These are phyloP conservation scores for Pythium vanterpoolii DNA, from an alignment of 352 stramenopile genomes.

Conservation along the genomic window DNA sequence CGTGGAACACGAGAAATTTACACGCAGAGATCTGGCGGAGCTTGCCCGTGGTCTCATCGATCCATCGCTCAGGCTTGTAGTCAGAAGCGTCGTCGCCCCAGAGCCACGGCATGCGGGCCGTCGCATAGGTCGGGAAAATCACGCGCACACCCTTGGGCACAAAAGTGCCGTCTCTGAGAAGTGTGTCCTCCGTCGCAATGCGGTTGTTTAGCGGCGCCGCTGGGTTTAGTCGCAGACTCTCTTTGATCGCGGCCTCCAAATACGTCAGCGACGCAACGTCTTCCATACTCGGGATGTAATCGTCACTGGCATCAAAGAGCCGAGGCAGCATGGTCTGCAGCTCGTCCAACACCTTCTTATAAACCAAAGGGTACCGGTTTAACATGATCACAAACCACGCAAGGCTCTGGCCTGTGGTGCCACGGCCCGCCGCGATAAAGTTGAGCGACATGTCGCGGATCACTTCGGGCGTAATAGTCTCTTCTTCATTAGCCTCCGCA, in stretches of 20 bases:
- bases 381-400: slow-evolving; percentile 79
- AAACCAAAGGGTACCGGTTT: slow-evolving; percentile 46
- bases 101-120: slow-evolving; percentile 46
- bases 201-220: slow-evolving; percentile 55
- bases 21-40: slow-evolving; percentile 45
- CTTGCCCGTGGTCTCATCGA: slow-evolving; percentile 40
- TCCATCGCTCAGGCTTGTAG: slow-evolving; percentile 70
- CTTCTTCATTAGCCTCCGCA: slow-evolving; percentile 4
- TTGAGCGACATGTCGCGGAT: slow-evolving; percentile 72
- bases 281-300: slow-evolving; percentile 34
- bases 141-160: slow-evolving; percentile 54
- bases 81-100: slow-evolving; percentile 61
- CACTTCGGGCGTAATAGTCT: slow-evolving; percentile 21
- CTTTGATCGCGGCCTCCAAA: slow-evolving; percentile 52
- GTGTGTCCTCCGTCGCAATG: slow-evolving; percentile 45
- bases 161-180: slow-evolving; percentile 63
- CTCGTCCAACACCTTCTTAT: slow-evolving; percentile 28
- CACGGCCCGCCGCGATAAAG: slow-evolving; percentile 74
- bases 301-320: slow-evolving; percentile 5
- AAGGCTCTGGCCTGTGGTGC: slow-evolving; percentile 73
- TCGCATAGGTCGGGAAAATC: slow-evolving; percentile 59
- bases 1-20: slow-evolving; percentile 68
- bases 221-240: slow-evolving; percentile 61
- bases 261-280: slow-evolving; percentile 44
- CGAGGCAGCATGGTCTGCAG: slow-evolving; percentile 24